Percentiles rank a stretch among this genome's conserved stretches.
Conservation (phyloP, 805 yeast species). For the Diddensiella caesifluorescens region DNA sequence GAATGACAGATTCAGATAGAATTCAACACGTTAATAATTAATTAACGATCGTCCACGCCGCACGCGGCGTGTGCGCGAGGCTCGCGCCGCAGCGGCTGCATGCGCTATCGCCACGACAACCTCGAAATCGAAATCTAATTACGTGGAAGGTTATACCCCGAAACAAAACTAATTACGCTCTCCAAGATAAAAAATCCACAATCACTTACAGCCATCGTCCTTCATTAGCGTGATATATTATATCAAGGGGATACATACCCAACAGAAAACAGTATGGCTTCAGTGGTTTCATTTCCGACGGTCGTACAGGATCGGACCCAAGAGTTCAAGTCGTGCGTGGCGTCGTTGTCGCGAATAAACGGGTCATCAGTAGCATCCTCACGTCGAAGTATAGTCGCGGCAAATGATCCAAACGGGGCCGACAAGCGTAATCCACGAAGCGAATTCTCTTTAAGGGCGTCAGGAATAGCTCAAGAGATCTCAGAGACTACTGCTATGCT, state of each 20-base stretch:
- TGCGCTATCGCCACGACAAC: no score
- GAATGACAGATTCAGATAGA: no score
- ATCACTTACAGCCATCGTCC: no score
- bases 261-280: not conserved
- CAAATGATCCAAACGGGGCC: not conserved
- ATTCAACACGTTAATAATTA: no score
- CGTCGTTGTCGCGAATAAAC: conserved; percentile 61
- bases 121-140: no score
- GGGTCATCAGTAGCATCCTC: conserved; percentile 29
- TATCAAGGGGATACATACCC: not conserved
- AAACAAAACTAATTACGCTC: no score
- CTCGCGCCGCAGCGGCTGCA: no score
- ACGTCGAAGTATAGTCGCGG: conserved; percentile 18
- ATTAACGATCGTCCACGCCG: no score
- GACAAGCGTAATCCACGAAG: conserved; percentile 34
- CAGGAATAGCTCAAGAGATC: conserved; percentile 81
- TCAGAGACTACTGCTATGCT: conserved; percentile 77
- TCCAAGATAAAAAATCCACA: no score
- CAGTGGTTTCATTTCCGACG: conserved; percentile 5
- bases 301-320: conserved; percentile 73
- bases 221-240: no score
- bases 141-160: no score
- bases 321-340: conserved; percentile 89
- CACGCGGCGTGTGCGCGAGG: no score
- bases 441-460: conserved; percentile 67